These are phyloP conservation scores for Cordyceps cateniannulata DNA, from an alignment of 2,329 filamentous ascomycete species.

Conservation along the genomic window DNA sequence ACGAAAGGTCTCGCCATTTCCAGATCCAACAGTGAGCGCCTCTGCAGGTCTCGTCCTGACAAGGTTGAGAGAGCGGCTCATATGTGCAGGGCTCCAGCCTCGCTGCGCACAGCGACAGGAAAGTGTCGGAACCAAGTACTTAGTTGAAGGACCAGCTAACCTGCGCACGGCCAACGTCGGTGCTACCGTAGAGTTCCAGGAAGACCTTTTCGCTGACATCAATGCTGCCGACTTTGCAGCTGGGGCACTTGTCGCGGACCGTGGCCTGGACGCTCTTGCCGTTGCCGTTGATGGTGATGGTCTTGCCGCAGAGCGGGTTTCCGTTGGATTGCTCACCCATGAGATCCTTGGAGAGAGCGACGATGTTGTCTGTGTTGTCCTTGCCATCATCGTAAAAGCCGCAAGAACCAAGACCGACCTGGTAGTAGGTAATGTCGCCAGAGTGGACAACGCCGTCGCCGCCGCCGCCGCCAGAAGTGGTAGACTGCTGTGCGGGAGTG, in stretches of 20 bases:
- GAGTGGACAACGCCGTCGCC: conserved; percentile 21
- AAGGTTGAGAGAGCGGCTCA: conserved; percentile 5
- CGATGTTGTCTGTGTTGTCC: conserved; percentile 51
- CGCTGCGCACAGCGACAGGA: background rate
- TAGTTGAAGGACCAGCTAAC: conserved; percentile 43
- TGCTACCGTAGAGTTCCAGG: conserved; percentile 40
- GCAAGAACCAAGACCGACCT: conserved; percentile 62
- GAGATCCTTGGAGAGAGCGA: conserved; percentile 59
- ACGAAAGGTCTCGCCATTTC: conserved; percentile 1
- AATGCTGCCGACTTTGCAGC: conserved; percentile 50
- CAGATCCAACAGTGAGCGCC: background rate
- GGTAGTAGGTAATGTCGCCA: conserved; percentile 72
- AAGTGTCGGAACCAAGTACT: conserved; percentile 4
- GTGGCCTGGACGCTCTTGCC: conserved; percentile 53
- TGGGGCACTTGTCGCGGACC: conserved; percentile 71
- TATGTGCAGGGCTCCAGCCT: conserved; percentile 10
- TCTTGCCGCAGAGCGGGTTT: conserved; percentile 66
- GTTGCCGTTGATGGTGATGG: conserved; percentile 54
- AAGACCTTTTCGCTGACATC: conserved; percentile 56
- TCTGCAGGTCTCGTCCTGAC: conserved; percentile 11
- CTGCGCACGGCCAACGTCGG: conserved; percentile 35
- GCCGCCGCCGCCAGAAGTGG: conserved; percentile 12
- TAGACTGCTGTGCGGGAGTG: conserved; percentile 15
- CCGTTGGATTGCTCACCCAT: conserved; percentile 60
- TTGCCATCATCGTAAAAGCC: conserved; percentile 54